Conservation (phyloP, 2,329 filamentous ascomycete genomes). For the Fusarium staphyleae region DNA sequence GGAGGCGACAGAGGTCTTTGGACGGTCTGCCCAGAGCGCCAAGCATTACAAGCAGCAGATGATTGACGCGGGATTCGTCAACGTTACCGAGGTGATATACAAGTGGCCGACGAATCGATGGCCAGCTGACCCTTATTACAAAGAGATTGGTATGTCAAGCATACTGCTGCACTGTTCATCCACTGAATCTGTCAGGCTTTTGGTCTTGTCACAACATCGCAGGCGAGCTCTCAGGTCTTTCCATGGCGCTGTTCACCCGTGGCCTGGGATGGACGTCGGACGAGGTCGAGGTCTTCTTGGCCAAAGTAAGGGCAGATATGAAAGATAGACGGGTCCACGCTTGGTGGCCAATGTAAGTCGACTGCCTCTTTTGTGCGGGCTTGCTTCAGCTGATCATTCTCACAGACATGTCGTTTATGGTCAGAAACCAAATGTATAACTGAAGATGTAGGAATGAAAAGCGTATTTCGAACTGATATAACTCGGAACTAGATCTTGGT, state of each 20-base stretch:
- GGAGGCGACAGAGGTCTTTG: slow-evolving; percentile 42
- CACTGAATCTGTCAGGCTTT: slow-evolving; percentile 50
- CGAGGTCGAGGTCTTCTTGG: slow-evolving; percentile 45
- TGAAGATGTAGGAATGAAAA: neutral
- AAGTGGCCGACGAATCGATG: slow-evolving; percentile 61
- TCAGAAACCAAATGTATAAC: slow-evolving; percentile 28
- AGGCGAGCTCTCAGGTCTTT: slow-evolving; percentile 46
- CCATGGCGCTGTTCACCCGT: slow-evolving; percentile 50
- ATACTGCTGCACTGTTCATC: neutral
- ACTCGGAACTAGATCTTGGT: neutral
- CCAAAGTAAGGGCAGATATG: slow-evolving; percentile 46
- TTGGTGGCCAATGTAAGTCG: slow-evolving; percentile 50
- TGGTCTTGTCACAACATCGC: slow-evolving; percentile 47
- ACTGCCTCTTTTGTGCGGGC: rapidly evolving
- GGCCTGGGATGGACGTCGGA: slow-evolving; percentile 46
- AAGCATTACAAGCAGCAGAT: slow-evolving; percentile 49
- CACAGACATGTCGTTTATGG: slow-evolving; percentile 37
- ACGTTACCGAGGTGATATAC: slow-evolving; percentile 56
- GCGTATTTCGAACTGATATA: neutral
- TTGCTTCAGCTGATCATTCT: neutral
- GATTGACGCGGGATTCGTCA: slow-evolving; percentile 59
- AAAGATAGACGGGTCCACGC: slow-evolving; percentile 46
- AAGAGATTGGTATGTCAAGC: slow-evolving; percentile 53
- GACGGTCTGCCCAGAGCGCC: slow-evolving; percentile 43
- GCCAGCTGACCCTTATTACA: slow-evolving; percentile 59